Evolutionary conservation across 2,329 filamentous ascomycete genomes (phyloP).

Genomic region (Stachybotrys chlorohalonatus): DNA sequence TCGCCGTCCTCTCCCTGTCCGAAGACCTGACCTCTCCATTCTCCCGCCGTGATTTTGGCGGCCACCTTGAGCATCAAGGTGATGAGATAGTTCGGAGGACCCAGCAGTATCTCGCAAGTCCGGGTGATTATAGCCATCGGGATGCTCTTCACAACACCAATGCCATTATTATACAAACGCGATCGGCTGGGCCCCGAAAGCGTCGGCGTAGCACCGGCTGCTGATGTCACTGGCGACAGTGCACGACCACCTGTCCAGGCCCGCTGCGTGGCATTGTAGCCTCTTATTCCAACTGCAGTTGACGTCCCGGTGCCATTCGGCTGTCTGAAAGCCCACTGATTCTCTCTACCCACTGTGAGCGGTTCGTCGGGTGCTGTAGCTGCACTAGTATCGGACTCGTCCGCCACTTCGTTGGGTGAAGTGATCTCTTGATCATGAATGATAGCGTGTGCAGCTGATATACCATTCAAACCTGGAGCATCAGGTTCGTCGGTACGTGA

Average conservation of each 20-base stretch:
- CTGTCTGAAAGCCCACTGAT: background rate
- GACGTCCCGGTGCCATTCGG: background rate
- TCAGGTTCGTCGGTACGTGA: too few relatives aligned
- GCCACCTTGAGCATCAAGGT: conserved; percentile 75
- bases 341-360: background rate
- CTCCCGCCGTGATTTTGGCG: conserved; percentile 58
- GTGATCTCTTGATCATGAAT: conserved; percentile 8
- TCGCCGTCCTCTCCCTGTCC: conserved; percentile 45
- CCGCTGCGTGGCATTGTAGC: background rate
- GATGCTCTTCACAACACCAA: conserved; percentile 13
- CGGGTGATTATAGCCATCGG: conserved; percentile 59
- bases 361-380: conserved; percentile 11
- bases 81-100: conserved; percentile 72
- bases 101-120: conserved; percentile 66
- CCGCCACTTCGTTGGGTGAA: conserved; percentile 11
- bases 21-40: conserved; percentile 52
- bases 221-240: background rate
- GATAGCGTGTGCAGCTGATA: too few relatives aligned
- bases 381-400: conserved; percentile 16
- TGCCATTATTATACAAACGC: conserved; percentile 7
- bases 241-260: background rate
- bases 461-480: too few relatives aligned
- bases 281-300: background rate
- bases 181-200: background rate
- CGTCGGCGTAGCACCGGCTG: too few relatives aligned